Conservation (phyloP, 2,329 filamentous ascomycete species). For the Graphium sp. region DNA sequence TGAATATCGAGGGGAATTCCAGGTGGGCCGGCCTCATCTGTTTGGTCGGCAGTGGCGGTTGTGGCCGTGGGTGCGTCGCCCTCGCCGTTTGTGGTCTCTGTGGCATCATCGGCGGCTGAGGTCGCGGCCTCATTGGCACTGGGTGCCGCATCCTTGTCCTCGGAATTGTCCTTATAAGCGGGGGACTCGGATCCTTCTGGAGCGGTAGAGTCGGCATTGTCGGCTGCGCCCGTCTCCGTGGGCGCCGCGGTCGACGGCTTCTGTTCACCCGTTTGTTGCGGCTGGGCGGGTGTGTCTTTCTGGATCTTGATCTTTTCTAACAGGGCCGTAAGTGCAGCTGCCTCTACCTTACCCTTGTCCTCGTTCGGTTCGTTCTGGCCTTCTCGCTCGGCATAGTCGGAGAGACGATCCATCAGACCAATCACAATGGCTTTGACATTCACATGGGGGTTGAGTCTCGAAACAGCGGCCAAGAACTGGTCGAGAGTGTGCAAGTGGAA, state of each 20-base stretch:
- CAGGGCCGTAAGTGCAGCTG: constrained; percentile 64
- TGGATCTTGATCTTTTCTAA: constrained; percentile 62
- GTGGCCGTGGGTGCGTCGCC: constrained; percentile 25
- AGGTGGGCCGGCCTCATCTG: constrained; percentile 9
- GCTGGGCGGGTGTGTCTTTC: constrained; percentile 26
- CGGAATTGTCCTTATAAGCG: constrained; percentile 15
- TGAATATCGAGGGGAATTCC: constrained; percentile 63
- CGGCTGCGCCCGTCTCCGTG: constrained; percentile 3
- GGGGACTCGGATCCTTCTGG: constrained; percentile 1
- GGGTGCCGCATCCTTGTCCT: constrained; percentile 11
- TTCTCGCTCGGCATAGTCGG: constrained; percentile 86
- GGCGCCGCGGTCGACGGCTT: constrained; percentile 4
- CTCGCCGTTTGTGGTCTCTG: constrained; percentile 13
- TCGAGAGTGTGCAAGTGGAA: constrained; percentile 95
- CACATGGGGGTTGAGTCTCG: constrained; percentile 84
- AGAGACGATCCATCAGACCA: constrained; percentile 90
- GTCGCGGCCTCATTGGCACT: constrained; percentile 10
- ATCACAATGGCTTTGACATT: constrained; percentile 98
- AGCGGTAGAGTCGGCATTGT: constrained; percentile 1
- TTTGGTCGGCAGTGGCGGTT: constrained; percentile 26
- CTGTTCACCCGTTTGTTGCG: background rate
- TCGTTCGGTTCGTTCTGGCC: constrained; percentile 53
- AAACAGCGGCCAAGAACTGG: constrained; percentile 84
- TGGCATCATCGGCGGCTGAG: constrained; percentile 12
- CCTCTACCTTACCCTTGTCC: constrained; percentile 61